Percentiles rank a stretch among this genome's conserved stretches.
These are phyloP conservation scores for Collariella sp. DNA, from an alignment of 495 filamentous ascomycete genomes.

Conservation along the genomic window DNA sequence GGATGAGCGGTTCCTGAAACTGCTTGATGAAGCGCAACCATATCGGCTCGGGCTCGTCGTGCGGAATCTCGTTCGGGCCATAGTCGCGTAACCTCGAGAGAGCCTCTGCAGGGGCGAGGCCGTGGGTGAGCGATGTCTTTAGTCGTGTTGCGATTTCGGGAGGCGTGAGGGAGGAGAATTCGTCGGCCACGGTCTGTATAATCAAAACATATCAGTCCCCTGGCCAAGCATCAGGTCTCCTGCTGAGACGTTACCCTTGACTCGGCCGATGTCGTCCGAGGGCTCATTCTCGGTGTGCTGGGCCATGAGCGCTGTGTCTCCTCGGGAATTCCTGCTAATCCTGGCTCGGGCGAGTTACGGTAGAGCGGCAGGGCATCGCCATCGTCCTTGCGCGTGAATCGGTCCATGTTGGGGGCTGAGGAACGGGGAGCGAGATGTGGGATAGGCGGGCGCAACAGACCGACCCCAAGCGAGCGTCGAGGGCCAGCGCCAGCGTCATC, in stretches of 20 bases:
- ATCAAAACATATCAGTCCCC: conserved; percentile 8
- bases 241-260: conserved; percentile 29
- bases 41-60: conserved; percentile 84
- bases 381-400: conserved; percentile 23
- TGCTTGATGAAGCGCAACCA: conserved; percentile 95
- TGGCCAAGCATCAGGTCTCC: background rate
- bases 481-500: conserved; percentile 19
- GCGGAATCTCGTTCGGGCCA: conserved; percentile 90
- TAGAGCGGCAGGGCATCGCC: conserved; percentile 33
- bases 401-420: conserved; percentile 20
- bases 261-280: conserved; percentile 38
- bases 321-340: conserved; percentile 15
- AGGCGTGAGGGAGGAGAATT: conserved; percentile 52
- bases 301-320: conserved; percentile 27
- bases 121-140: conserved; percentile 72
- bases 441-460: conserved; percentile 18
- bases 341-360: conserved; percentile 12
- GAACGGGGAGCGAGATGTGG: background rate
- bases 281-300: conserved; percentile 24
- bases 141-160: conserved; percentile 71
- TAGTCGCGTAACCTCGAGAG: conserved; percentile 65
- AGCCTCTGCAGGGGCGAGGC: conserved; percentile 73
- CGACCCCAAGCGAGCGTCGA: conserved; percentile 21
- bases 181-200: conserved; percentile 40
- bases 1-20: conserved; percentile 83